Base-by-base conservation (phyloP, 345 rosid species). In the Eutrema heterophyllum region DNA sequence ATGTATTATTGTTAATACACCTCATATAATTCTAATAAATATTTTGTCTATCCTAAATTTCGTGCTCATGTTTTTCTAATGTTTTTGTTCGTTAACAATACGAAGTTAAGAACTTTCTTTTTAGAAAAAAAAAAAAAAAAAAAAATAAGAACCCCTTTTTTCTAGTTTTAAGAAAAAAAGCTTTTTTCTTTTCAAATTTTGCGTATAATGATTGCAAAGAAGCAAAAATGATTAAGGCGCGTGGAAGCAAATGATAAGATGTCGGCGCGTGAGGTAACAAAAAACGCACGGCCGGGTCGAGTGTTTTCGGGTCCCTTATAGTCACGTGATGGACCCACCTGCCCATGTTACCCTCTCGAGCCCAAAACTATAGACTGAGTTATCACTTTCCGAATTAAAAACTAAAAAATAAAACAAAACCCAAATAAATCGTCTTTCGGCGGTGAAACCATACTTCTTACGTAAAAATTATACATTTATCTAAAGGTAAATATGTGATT, bases 261-360 rank as follows among this genome's bases (percentile, higher is more conserved):
- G 79, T 69, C 65, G 75, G 79, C 66, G 75, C 51, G 75, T 62
- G 79, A 63, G 75, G 75, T 18, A 39, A 69, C 79, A 70, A 29
- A 63, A 43, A 63, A 69, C 75, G 79, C 79, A 76, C 79, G 79
- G 70, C 79, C 71, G 71, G 75, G 59, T 76, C 65, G 52, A 69
- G 66, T 76, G 79, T 76, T 68, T 68, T 69, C 70, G 75, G 59
- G 79, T 76, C 65, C 75, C 70, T 62, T 69, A 9, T 44, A 21
- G 52, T 69, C 79, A 76, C 75, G 79, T 76, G 79, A 69, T 9
- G 51, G 61, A 67, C 61, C 79, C 73, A 75, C 79, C 69, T 52
- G 64, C 79, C 68, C 79, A 68, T 68, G 69, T 75, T 75, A 68
- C 72, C 36, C 72, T 49, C 78, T 74, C 68, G 71, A 56, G 66